Percentiles rank a stretch among this genome's conserved stretches.
Conservation (phyloP, 2,329 filamentous ascomycete species). For the Hypoxylon sp. region DNA sequence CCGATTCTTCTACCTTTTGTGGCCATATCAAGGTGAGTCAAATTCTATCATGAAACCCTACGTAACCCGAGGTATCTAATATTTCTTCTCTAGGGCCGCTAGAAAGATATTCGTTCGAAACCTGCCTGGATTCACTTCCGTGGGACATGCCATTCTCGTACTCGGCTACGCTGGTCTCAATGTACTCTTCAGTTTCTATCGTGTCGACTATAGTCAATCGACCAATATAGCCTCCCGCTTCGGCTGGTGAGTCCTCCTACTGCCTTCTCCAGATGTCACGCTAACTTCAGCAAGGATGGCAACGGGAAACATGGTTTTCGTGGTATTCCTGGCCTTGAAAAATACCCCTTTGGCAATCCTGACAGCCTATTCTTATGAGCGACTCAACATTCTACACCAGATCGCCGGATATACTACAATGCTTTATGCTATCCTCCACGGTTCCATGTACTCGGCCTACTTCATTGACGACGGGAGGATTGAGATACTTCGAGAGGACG, state of each 20-base stretch:
- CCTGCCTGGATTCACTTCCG: slow-evolving; percentile 50
- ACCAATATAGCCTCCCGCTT: slow-evolving; percentile 46
- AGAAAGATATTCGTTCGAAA: slow-evolving; percentile 44
- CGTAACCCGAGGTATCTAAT: slow-evolving; percentile 12
- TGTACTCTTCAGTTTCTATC: slow-evolving; percentile 47
- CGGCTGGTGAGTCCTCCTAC: slow-evolving; percentile 41
- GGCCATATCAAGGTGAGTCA: slow-evolving; percentile 38
- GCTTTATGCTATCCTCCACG: slow-evolving; percentile 50
- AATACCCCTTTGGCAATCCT: slow-evolving; percentile 58
- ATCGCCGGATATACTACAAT: slow-evolving; percentile 55
- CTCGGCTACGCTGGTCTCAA: slow-evolving; percentile 48
- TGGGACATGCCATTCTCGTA: slow-evolving; percentile 50
- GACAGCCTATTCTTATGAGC: slow-evolving; percentile 55
- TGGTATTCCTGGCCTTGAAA: slow-evolving; percentile 58
- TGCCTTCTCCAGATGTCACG: not conserved
- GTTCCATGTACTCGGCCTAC: slow-evolving; percentile 45
- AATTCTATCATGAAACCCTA: not conserved
- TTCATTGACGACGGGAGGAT: slow-evolving; percentile 40
- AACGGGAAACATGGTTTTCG: slow-evolving; percentile 54
- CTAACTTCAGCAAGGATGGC: slow-evolving; percentile 53
- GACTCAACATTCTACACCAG: slow-evolving; percentile 58
- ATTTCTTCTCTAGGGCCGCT: slow-evolving; percentile 18
- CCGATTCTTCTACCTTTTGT: slow-evolving; percentile 36
- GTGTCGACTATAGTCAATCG: slow-evolving; percentile 35
- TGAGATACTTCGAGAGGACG: slow-evolving; percentile 40